Base-by-base conservation (phyloP, 2,329 filamentous ascomycete genomes). In the Aspergillus arachidicola region DNA sequence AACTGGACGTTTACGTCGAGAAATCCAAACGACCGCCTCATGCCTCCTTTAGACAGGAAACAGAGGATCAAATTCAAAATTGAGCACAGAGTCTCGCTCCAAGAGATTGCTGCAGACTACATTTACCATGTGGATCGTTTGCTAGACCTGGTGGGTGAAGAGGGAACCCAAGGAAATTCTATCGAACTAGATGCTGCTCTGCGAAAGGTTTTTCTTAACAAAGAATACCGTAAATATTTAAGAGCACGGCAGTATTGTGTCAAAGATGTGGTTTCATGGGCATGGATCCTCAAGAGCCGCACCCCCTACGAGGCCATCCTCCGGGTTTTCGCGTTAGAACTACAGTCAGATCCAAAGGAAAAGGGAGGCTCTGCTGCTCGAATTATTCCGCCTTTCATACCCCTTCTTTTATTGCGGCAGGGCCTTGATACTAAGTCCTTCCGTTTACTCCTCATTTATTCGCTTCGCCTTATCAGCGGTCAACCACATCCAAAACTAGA, bases 301-400 rank as follows among this genome's bases (percentile, higher is more conserved):
- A 72, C 71, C 23, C 46, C 75, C 4, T 73, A 78, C 43, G 69
- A 72, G 46, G 77, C 80, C n/a, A 72, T 74, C 30, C 65, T 73
- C 45, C 76, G 81, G 32, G 68, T 83, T 23, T 68, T 76, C 54
- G 56, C 68, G 6, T 61, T 79, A 26, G 73, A 77, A 59, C 62
- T 69, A 21, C 34, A 62, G 6, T 48, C 38, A 26, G 67, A 75
- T 21, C 60, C 66, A 34, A 65, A 23, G 54, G 45, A 51, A 26
- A 61, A 58, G 34, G 46, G 55, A 23, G 59, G 57, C 30, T 23
- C 34, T 11, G 36, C 45, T 28, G 45, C 60, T 11, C 66, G 60
- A 46, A 68, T 60, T 43, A 66, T 81, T 9, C 84, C 84, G 2
- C 61, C 79, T 7, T 85, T 85, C 63, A 73, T 87, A 16, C 71